Evolutionary conservation across 148 eudicot species (phyloP), one percentile per base, ranked within the genome.

Genomic region (Persicaria maculosa): DNA sequence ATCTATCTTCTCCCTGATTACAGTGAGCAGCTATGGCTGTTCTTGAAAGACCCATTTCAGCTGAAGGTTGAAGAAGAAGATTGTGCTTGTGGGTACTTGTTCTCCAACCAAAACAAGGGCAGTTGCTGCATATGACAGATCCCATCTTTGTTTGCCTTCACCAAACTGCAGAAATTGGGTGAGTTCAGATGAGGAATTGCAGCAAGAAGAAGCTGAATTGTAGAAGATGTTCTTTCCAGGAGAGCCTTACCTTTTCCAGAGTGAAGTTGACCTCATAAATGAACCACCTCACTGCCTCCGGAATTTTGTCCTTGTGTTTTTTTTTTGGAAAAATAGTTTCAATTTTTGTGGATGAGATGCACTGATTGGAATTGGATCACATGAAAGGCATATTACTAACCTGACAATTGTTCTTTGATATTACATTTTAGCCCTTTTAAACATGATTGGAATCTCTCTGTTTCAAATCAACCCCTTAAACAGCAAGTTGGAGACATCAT

Each of bases 91-190:
- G 74, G 50, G 20, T 80, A 58, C 4, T 47, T 72, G 74, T 75
- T 74, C 64, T 77, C 77, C 78, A 74, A 11, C 79, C 58, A 72
- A 81, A 77, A 20, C 77, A 78, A 62, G 78, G 6, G 70, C 70
- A 80, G 76, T 68, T 77, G 10, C 76, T 69, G 61, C 71, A 75
- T 19, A 75, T 70, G 70, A 79, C 65, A 71, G 83, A 77, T 65
- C 80, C 77, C 88, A 88, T 84, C 75, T 77, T 75, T 65, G 70
- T 40, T 40, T 62, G 68, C 15, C 68, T 25, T 62, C 16, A 12
- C 68, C 68, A 62, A 31, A 31, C 11, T 62, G 68, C 44, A 62
- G 68, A 12, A 59, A 8, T 58, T 20, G 14, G 14, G 40, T 20
- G 20, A 58, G 40, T 22, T 20, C 19, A 54, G 58, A 54, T 15